Evolutionary conservation across 495 filamentous ascomycete genomes (phyloP).

Genomic region (Glonium stellatum): DNA sequence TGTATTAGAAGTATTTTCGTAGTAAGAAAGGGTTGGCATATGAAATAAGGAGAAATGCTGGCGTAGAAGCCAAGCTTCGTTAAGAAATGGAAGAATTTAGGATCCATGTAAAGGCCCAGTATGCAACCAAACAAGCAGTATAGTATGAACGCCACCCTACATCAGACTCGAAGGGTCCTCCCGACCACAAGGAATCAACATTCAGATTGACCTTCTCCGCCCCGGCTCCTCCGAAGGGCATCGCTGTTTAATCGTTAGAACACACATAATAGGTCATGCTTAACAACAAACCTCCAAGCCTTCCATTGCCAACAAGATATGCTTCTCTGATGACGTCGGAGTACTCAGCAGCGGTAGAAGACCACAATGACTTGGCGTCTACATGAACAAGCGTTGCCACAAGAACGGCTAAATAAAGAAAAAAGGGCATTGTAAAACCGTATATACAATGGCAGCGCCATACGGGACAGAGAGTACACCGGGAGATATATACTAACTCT

Average conservation of each 20-base stretch:
- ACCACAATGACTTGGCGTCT: neutral
- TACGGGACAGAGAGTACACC: neutral
- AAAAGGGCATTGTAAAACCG: neutral
- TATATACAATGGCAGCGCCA: neutral
- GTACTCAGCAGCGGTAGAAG: neutral
- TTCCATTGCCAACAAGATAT: neutral
- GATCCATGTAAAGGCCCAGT: neutral
- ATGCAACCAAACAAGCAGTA: neutral
- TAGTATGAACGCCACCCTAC: neutral
- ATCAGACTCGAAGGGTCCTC: conserved; percentile 40
- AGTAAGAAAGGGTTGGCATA: too few species aligned
- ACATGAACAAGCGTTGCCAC: neutral
- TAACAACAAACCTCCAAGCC: neutral
- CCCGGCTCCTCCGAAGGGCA: conserved; percentile 37
- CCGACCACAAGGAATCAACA: conserved; percentile 43
- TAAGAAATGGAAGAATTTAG: neutral
- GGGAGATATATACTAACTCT: neutral
- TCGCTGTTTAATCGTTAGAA: conserved; percentile 16
- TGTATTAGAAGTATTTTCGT: neutral
- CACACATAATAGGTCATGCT: neutral
- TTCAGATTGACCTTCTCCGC: conserved; percentile 40
- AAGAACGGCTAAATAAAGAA: neutral
- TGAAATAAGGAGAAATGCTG: too few species aligned
- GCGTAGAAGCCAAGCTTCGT: too few species aligned
- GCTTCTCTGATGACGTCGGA: neutral